A percentile compares a stretch with the other conserved stretches of the same genome.
phyloP scores from a whole-genome alignment of 306 rosid species.

The Citrullus colocynthis region DNA sequence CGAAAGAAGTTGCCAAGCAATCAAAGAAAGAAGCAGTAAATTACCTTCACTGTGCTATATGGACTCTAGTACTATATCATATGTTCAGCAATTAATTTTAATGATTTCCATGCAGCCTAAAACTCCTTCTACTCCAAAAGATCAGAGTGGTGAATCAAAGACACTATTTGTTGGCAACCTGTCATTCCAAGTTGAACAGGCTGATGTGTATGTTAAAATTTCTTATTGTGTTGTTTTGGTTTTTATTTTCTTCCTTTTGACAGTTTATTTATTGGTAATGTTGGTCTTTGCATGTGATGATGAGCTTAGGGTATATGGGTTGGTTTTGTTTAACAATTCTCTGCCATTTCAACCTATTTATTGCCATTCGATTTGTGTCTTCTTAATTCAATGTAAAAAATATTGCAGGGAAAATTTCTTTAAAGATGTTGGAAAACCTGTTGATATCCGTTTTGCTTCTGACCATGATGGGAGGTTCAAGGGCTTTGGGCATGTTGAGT shows the following conservation, averaged over 20 bases:
- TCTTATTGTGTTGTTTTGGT: not conserved
- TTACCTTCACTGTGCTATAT: not conserved
- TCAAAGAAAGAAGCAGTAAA: constrained; percentile 35
- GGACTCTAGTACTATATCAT: not conserved
- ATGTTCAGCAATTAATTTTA: not conserved
- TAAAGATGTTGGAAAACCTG: constrained; percentile 47
- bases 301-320: not conserved
- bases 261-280: not conserved
- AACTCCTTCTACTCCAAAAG: constrained; percentile 47
- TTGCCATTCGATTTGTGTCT: not conserved
- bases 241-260: not conserved
- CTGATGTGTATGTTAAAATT: constrained; percentile 50
- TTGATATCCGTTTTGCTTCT: constrained; percentile 47
- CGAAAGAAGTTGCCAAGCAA: not conserved
- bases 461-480: constrained; percentile 36
- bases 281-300: not conserved
- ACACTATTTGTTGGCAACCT: constrained; percentile 71
- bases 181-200: constrained; percentile 24
- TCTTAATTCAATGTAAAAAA: not conserved
- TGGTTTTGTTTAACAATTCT: not conserved
- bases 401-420: constrained; percentile 56
- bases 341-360: not conserved
- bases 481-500: constrained; percentile 88
- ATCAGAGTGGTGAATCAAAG: constrained; percentile 20
- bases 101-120: constrained; percentile 30